A percentile compares a stretch with the other conserved stretches of the same genome.
Evolutionary conservation across 768 basidiomycete genomes (phyloP).

Genomic region (Obba rivulosa): DNA sequence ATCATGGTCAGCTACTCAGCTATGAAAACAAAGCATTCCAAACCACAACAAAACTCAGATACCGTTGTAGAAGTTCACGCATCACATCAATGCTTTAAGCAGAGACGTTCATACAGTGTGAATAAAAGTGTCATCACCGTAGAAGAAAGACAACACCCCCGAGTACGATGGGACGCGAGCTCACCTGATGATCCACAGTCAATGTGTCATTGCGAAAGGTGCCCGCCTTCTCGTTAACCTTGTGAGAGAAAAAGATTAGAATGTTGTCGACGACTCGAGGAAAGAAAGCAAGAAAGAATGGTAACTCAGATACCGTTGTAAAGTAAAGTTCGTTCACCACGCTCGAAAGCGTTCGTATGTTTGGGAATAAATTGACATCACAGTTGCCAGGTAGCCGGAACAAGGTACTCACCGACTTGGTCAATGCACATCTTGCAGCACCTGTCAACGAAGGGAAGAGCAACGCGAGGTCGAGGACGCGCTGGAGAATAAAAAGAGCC

Average conservation of each 20-base stretch:
- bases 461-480: not conserved
- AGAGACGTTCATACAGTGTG: slow-evolving; percentile 68
- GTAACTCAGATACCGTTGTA: slow-evolving; percentile 21
- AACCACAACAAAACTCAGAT: slow-evolving; percentile 45
- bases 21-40: too few relatives aligned
- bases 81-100: slow-evolving; percentile 38
- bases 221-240: too few relatives aligned
- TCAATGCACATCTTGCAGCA: too few relatives aligned
- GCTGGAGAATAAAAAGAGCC: not conserved
- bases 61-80: slow-evolving; percentile 76
- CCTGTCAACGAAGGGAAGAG: not conserved
- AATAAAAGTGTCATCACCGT: slow-evolving; percentile 35
- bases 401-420: too few relatives aligned
- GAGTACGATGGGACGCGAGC: too few relatives aligned
- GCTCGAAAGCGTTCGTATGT: slow-evolving; percentile 19
- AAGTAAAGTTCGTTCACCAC: slow-evolving; percentile 16
- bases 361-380: slow-evolving; percentile 19
- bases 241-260: not conserved
- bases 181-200: too few relatives aligned
- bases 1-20: too few relatives aligned
- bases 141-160: not conserved
- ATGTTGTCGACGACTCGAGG: not conserved
- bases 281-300: not conserved
- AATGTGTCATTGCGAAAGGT: too few relatives aligned
- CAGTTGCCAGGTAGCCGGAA: not conserved